These are phyloP conservation scores for Datisca glomerata DNA, from an alignment of 306 rosid species.

Conservation along the genomic window DNA sequence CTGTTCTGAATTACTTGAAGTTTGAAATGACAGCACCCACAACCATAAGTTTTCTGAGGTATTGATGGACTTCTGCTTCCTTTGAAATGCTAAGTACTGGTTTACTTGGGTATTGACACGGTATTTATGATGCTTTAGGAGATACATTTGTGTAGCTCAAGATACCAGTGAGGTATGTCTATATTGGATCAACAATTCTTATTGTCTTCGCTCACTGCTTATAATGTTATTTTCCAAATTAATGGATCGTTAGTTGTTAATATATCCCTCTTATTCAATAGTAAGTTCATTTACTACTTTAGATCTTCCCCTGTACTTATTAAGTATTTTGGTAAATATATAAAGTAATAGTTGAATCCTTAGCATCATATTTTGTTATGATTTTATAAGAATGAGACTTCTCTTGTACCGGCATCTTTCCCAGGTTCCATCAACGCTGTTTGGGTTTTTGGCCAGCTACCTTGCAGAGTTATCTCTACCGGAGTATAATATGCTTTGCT, in stretches of 20 bases:
- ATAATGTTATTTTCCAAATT: too few species aligned
- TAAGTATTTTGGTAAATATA: too few species aligned
- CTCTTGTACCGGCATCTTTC: too few species aligned
- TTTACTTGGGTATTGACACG: constrained; percentile 15
- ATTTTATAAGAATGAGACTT: too few species aligned
- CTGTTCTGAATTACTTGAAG: constrained; percentile 54
- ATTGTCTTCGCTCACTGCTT: too few species aligned
- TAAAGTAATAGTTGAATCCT: too few species aligned
- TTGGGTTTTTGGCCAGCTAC: constrained; percentile 48
- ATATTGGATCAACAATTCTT: too few species aligned
- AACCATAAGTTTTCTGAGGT: constrained; percentile 61
- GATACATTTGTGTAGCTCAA: constrained; percentile 31
- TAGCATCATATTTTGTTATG: too few species aligned
- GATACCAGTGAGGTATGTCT: constrained; percentile 35
- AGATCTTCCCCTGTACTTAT: too few species aligned
- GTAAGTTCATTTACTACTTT: too few species aligned
- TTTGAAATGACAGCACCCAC: constrained; percentile 81
- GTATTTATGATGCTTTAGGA: constrained; percentile 33
- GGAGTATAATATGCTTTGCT: constrained; percentile 39
- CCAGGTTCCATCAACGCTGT: constrained; percentile 35
- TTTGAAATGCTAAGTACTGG: constrained; percentile 5
- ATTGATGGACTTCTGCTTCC: constrained; percentile 4
- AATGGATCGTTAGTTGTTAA: too few species aligned
- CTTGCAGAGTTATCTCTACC: constrained; percentile 45
- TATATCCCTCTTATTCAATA: too few species aligned